Evolutionary conservation across 2,329 filamentous ascomycete genomes (phyloP), one percentile per base, ranked within the genome.

Genomic region (Colletotrichum shisoi): DNA sequence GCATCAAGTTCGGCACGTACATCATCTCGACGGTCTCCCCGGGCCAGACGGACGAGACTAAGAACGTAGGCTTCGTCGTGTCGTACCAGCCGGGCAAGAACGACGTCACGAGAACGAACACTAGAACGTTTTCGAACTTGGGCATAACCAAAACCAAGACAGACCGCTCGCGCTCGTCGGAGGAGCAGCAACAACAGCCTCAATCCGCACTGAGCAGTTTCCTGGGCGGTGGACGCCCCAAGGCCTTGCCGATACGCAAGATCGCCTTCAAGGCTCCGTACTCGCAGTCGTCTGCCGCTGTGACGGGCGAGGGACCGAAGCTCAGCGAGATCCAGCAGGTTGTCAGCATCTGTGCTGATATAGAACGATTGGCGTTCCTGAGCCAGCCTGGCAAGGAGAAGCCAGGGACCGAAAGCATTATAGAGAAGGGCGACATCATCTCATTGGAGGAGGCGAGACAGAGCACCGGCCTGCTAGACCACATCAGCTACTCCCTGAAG

Each of bases 401-500:
- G 48, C 74, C 74, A 13, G 77, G 76, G 45, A 68, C 67, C 31
- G 80, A 82, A 71, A 77, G 76, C 21, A 78, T 88, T 4, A 73
- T 90, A 21, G 83, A 86, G 71, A 82, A 80, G 69, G 84, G 81
- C 0, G 91, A 94, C 72, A 92, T 99, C 58, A 92, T 99, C 59
- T 92, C 89, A 27, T 77, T 96, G 60, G 88, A 87, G 2, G 93
- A 97, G 74, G 95, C 95, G 63, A 94, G 87, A 84, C 91, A 87
- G 81, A 93, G 90, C 68, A 97, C 94, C 0, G 92, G 93, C 0
- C 83, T 96, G 72, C 77, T 98, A 59, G 94, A 97, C 78, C 90
- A 94, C 76, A 79, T 96, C 74, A 92, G 93, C 1, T 93, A 98
- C 81, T 91, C 90, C 67, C 84, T 98, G 73, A 97, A 97, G 86